phyloP scores from a whole-genome alignment of 768 basidiomycete genomes.

The Suillus clintonianus region DNA sequence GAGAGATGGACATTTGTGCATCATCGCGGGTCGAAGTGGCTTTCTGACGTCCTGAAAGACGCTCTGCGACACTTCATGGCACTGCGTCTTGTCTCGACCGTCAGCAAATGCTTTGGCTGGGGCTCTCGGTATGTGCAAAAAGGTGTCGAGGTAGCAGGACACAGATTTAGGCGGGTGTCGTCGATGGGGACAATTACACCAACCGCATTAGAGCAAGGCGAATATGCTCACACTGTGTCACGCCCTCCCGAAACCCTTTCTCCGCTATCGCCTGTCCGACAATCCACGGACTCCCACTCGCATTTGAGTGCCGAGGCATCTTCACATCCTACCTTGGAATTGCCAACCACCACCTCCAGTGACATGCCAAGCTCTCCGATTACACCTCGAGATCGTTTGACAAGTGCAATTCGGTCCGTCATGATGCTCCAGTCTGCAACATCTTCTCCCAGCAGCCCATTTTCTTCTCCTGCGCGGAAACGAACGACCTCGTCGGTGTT shows the following conservation, averaged over 20 bases:
- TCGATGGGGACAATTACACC: slow-evolving; percentile 7
- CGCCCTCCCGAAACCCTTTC: slow-evolving; percentile 3
- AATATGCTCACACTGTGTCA: background rate
- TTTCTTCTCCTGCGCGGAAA: slow-evolving; percentile 30
- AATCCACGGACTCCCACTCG: slow-evolving; percentile 4
- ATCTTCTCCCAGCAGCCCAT: slow-evolving; percentile 6
- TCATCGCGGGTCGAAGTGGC: slow-evolving; percentile 70
- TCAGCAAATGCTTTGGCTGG: background rate
- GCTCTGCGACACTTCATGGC: slow-evolving; percentile 37
- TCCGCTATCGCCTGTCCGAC: slow-evolving; percentile 5
- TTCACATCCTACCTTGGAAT: background rate
- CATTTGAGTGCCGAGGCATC: background rate
- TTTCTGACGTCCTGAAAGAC: slow-evolving; percentile 60
- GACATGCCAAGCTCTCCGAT: background rate
- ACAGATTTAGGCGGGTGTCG: background rate
- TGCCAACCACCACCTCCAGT: background rate
- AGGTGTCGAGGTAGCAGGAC: slow-evolving; percentile 4
- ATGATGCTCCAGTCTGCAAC: slow-evolving; percentile 35
- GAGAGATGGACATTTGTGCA: slow-evolving; percentile 66
- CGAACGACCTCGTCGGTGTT: slow-evolving; percentile 37
- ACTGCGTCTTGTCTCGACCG: slow-evolving; percentile 29
- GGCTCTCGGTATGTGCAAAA: slow-evolving; percentile 4
- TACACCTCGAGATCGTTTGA: slow-evolving; percentile 27
- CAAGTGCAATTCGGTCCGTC: slow-evolving; percentile 39
- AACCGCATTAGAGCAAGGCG: slow-evolving; percentile 7